These are phyloP conservation scores for Aspergillus puulaauensis DNA, from an alignment of 2,329 filamentous ascomycete genomes.

Conservation along the genomic window DNA sequence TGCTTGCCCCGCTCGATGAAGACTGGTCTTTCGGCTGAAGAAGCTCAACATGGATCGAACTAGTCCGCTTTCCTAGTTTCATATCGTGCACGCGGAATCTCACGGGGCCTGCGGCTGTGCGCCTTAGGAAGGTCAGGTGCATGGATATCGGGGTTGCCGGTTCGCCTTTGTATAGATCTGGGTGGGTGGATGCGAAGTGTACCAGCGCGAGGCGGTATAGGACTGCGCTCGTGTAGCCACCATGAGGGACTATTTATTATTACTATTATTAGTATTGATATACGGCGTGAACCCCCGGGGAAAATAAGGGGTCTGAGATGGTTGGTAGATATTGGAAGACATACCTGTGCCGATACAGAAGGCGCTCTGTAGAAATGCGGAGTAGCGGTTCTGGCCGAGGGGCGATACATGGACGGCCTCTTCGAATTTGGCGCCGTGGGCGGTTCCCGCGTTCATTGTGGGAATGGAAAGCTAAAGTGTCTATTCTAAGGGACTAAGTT, in stretches of 20 bases:
- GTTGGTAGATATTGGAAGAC: background rate
- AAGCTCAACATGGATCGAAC: conserved; percentile 63
- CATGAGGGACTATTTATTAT: conserved; percentile 63
- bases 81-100: conserved; percentile 60
- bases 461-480: background rate
- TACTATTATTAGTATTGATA: conserved; percentile 5
- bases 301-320: too few species aligned
- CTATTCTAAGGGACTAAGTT: background rate
- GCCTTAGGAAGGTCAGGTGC: conserved; percentile 65
- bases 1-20: background rate
- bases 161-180: conserved; percentile 46
- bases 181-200: conserved; percentile 61
- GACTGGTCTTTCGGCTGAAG: conserved; percentile 30
- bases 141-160: conserved; percentile 61
- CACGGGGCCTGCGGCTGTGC: conserved; percentile 59
- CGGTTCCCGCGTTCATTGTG: conserved; percentile 9
- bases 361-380: conserved; percentile 54
- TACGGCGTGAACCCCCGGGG: too few species aligned
- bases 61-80: conserved; percentile 64
- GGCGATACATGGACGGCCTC: conserved; percentile 40
- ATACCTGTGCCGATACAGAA: conserved; percentile 67
- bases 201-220: conserved; percentile 59
- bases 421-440: conserved; percentile 33
- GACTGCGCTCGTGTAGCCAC: conserved; percentile 65
- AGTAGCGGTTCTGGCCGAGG: conserved; percentile 56